Conservation (phyloP, 2,329 filamentous ascomycete genomes). For the Fusarium sp. region DNA sequence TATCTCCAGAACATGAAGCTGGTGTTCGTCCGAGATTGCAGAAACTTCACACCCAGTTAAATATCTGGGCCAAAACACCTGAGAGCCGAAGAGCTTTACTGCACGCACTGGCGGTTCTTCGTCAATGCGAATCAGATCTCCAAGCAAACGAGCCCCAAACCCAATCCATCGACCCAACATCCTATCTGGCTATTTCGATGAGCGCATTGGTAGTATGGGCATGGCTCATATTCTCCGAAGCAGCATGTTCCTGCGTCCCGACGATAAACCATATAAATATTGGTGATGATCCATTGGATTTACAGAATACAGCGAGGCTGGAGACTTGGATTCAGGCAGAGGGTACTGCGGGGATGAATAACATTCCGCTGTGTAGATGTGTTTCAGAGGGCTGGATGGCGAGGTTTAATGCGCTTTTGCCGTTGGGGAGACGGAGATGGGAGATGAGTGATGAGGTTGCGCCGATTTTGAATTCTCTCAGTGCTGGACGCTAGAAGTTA, state of each 20-base stretch:
- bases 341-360: constrained; percentile 39
- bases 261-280: constrained; percentile 39
- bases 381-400: constrained; percentile 41
- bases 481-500: constrained; percentile 9
- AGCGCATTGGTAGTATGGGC: constrained; percentile 50
- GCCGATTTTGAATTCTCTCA: constrained; percentile 27
- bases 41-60: constrained; percentile 33
- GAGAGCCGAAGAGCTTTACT: constrained; percentile 47
- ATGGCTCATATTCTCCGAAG: constrained; percentile 45
- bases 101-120: constrained; percentile 48
- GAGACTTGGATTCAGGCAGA: constrained; percentile 44
- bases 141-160: constrained; percentile 24
- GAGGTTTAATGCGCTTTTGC: constrained; percentile 35
- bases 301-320: constrained; percentile 41
- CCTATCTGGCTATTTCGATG: constrained; percentile 46
- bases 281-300: constrained; percentile 27
- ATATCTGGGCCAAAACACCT: constrained; percentile 45
- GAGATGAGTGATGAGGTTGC: constrained; percentile 34
- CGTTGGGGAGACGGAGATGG: constrained; percentile 34
- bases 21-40: constrained; percentile 28
- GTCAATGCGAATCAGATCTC: constrained; percentile 38
- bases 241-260: constrained; percentile 43
- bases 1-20: constrained; percentile 15
- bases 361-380: constrained; percentile 47
- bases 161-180: constrained; percentile 46